Percentiles rank a stretch among this genome's conserved stretches.
phyloP scores from a whole-genome alignment of 176 grass and related monocot genomes.

The Luzula sylvatica region DNA sequence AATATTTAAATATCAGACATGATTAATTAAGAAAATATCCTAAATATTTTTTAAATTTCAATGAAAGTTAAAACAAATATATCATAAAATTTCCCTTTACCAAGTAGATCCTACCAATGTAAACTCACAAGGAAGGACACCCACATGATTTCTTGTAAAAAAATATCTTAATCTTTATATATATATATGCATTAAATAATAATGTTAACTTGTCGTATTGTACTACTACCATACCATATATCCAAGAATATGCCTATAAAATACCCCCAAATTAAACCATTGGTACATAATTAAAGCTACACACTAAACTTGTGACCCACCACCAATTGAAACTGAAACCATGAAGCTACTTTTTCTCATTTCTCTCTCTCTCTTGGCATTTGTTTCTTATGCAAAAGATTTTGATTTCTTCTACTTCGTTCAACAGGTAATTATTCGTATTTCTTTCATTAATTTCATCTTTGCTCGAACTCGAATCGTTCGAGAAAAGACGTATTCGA shows the following conservation, averaged over 20 bases:
- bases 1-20: too few species aligned
- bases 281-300: neutral
- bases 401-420: conserved; percentile 96
- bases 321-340: conserved; percentile 5
- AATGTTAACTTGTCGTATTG: neutral
- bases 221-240: neutral
- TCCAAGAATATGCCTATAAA: conserved; percentile 7
- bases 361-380: conserved; percentile 23
- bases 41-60: too few species aligned
- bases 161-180: neutral
- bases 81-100: too few species aligned
- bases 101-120: too few species aligned
- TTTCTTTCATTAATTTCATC: neutral
- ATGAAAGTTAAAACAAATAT: too few species aligned
- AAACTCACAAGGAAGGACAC: conserved; percentile 10
- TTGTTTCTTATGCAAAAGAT: conserved; percentile 28
- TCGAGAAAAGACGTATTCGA: too few species aligned
- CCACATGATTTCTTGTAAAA: neutral
- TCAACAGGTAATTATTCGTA: conserved; percentile 38
- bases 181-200: neutral
- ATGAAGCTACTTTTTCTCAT: conserved; percentile 40
- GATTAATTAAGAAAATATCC: too few species aligned
- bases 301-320: conserved; percentile 1
- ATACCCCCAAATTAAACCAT: conserved; percentile 1
- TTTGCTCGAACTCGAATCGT: too few species aligned